Percentiles rank a stretch among this genome's conserved stretches.
Conservation (phyloP, 192 early-diverging fungal genomes). For the Geosiphon pyriformis region DNA sequence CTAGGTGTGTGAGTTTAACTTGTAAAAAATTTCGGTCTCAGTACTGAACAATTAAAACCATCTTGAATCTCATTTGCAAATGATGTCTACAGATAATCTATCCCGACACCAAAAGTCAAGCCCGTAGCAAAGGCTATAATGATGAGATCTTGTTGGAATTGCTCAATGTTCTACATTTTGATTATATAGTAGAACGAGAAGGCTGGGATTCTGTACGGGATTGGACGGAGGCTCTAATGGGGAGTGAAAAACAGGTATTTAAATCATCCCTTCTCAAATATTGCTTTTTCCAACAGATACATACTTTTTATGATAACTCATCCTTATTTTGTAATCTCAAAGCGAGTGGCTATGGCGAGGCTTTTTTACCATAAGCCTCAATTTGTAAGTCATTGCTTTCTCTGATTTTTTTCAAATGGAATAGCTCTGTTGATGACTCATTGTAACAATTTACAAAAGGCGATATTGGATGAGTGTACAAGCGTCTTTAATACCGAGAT, state of each 20-base stretch:
- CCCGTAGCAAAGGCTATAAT: conserved; percentile 48
- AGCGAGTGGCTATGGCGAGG: conserved; percentile 74
- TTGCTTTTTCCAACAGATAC: background rate
- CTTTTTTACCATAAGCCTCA: conserved; percentile 80
- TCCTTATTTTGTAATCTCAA: background rate
- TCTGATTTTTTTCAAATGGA: background rate
- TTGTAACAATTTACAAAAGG: no score
- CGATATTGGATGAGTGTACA: conserved; percentile 75
- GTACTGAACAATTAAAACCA: no score
- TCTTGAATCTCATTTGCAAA: no score
- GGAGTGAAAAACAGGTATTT: conserved; percentile 65
- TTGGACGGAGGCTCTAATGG: conserved; percentile 76
- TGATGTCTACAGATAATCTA: conserved; percentile 70
- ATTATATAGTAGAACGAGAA: conserved; percentile 61
- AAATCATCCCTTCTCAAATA: background rate
- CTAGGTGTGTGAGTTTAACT: no score
- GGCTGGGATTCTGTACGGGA: conserved; percentile 68
- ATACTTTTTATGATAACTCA: no score
- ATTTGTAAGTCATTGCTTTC: conserved; percentile 47
- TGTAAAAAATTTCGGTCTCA: no score
- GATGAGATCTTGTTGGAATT: conserved; percentile 65
- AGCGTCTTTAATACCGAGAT: conserved; percentile 76
- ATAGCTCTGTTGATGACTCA: no score
- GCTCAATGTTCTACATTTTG: conserved; percentile 65
- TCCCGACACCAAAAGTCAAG: conserved; percentile 68